A percentile compares a stretch with the other conserved stretches of the same genome.
These are phyloP conservation scores for Ramaria sp. DNA, from an alignment of 768 basidiomycete genomes.

Conservation along the genomic window DNA sequence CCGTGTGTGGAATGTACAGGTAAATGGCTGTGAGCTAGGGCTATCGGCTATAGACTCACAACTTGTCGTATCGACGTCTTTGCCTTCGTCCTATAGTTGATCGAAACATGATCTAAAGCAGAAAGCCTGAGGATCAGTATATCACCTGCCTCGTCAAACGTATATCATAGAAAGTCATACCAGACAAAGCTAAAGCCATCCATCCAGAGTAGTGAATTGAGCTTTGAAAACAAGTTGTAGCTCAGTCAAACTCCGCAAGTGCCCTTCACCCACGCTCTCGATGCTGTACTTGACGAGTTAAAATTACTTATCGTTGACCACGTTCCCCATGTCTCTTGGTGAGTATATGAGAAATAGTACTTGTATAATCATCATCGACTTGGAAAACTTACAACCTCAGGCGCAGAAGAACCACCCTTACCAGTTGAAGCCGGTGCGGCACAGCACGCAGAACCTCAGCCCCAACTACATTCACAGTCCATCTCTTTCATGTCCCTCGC, in stretches of 20 bases:
- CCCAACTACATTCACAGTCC: neutral
- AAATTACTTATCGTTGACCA: neutral
- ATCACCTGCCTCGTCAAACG: too few species aligned
- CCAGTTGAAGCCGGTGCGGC: constrained; percentile 1
- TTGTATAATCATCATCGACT: neutral
- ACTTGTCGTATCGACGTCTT: too few species aligned
- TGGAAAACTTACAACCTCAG: neutral
- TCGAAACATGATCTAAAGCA: too few species aligned
- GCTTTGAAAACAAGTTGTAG: neutral
- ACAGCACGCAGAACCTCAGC: constrained; percentile 8
- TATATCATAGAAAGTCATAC: too few species aligned
- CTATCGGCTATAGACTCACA: too few species aligned
- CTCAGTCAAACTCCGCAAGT: neutral
- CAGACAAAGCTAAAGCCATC: too few species aligned
- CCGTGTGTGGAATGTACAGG: too few species aligned
- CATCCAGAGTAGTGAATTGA: neutral
- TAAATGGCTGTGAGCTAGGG: too few species aligned
- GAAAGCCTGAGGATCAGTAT: too few species aligned
- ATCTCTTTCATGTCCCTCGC: neutral
- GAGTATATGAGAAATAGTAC: neutral
- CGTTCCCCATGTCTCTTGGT: constrained; percentile 10
- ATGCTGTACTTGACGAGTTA: constrained; percentile 8
- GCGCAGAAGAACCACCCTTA: constrained; percentile 5
- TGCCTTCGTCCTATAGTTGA: too few species aligned
- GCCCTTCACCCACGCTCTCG: constrained; percentile 9